Base-by-base conservation (phyloP, 2,329 filamentous ascomycete species). In the Clarireedia homoeocarpa region DNA sequence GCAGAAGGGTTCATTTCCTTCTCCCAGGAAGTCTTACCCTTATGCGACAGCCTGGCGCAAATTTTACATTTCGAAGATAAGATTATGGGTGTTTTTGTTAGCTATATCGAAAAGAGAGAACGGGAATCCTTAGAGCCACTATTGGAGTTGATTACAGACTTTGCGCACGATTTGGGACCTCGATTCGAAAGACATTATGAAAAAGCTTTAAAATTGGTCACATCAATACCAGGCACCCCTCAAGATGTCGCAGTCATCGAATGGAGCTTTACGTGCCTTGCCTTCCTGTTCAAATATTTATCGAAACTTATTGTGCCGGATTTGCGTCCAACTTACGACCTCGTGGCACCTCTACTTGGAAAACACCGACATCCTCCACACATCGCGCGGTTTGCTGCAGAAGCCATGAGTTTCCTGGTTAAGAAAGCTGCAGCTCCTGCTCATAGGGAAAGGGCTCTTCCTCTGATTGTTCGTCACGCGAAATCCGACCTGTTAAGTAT, bases 271-370 rank as follows among this genome's bases (percentile, higher is more conserved):
- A 90, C 86, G 12, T 91, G 89, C 64, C 77, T 99, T 55, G 91
- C 94, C 47, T 99, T 95, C 77, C 77, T 97, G 42, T 96, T 99
- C 81, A 99, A 99, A 70, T 97, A 97, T 68, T 81, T 99, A 5
- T 95, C 91, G 2, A 85, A 89, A 61, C 79, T 97, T 0, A 73
- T 99, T 23, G 88, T 94, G 0, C 86, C 90, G 4, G 89, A 99
- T 67, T 73, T 99, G 60, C 79, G 88, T 59, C 90, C 92, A 48
- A 85, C 95, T 2, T 91, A 90, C 68, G 82, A 89, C 66, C 82
- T 94, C 52, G 83, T 99, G 75, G 81, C 88, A 0, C 86, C 91
- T 3, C 79, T 97, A 52, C 80, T 99, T 30, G 94, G 92, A 61
- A 91, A 88, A 70, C 78, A 85, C 56, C 83, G 83, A 56, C 89